These are phyloP conservation scores for Ensete ventricosum DNA, from an alignment of 176 grass and related monocot genomes.

Conservation along the genomic window DNA sequence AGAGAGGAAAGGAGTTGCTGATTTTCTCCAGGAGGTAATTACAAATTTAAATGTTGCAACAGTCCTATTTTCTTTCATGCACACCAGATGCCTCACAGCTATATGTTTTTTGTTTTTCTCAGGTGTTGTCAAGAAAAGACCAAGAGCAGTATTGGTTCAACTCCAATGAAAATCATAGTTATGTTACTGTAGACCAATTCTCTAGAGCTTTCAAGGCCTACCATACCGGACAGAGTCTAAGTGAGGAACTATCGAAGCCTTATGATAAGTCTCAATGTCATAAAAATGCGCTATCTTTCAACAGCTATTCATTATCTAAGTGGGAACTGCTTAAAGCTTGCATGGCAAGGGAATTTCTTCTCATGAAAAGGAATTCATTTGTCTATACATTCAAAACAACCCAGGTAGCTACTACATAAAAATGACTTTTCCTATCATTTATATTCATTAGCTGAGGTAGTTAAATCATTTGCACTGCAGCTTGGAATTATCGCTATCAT, in stretches of 20 bases:
- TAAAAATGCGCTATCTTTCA: conserved; percentile 52
- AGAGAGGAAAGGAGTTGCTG: conserved; percentile 66
- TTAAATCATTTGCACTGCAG: conserved; percentile 26
- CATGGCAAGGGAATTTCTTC: conserved; percentile 61
- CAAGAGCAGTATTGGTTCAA: conserved; percentile 62
- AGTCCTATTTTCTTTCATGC: background rate
- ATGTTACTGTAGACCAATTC: conserved; percentile 51
- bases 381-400: conserved; percentile 48
- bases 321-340: conserved; percentile 77
- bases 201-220: conserved; percentile 37
- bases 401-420: conserved; percentile 4
- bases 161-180: conserved; percentile 36
- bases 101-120: conserved; percentile 2
- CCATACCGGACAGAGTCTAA: conserved; percentile 39
- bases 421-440: background rate
- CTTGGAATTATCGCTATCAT: conserved; percentile 45
- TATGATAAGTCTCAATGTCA: conserved; percentile 44
- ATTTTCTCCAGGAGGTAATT: conserved; percentile 90
- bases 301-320: conserved; percentile 57
- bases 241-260: conserved; percentile 35
- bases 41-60: background rate
- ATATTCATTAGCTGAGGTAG: conserved; percentile 26
- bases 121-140: conserved; percentile 78
- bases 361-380: conserved; percentile 71
- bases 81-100: background rate